Evolutionary conservation across 352 stramenopile species (phyloP).

Genomic region (Aphanomyces cochlioides): DNA sequence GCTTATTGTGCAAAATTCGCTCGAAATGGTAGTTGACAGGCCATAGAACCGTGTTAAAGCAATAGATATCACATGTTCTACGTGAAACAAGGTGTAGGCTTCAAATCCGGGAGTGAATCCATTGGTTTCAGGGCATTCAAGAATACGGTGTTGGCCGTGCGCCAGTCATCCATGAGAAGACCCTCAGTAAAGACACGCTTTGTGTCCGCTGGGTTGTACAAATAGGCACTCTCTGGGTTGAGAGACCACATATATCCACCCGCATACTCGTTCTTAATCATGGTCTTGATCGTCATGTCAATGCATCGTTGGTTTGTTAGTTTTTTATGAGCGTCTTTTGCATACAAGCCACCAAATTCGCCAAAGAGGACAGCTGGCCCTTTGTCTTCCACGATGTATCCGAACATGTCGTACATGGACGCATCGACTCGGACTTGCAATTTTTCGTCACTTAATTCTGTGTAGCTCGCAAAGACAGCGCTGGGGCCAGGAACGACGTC

Average conservation of each 20-base stretch:
- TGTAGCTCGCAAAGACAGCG: slow-evolving; percentile 40
- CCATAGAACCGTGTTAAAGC: too few relatives aligned
- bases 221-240: slow-evolving; percentile 68
- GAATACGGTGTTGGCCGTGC: slow-evolving; percentile 60
- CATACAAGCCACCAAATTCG: slow-evolving; percentile 60
- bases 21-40: too few relatives aligned
- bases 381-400: slow-evolving; percentile 47
- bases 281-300: slow-evolving; percentile 55
- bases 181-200: slow-evolving; percentile 59
- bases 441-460: slow-evolving; percentile 54
- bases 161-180: slow-evolving; percentile 58
- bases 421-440: slow-evolving; percentile 45
- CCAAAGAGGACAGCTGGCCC: slow-evolving; percentile 35
- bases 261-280: slow-evolving; percentile 45
- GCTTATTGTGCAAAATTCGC: too few relatives aligned
- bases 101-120: slow-evolving; percentile 52
- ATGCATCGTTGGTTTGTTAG: slow-evolving; percentile 58
- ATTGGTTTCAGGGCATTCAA: slow-evolving; percentile 52
- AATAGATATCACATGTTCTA: too few relatives aligned
- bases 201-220: slow-evolving; percentile 59
- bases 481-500: slow-evolving; percentile 41
- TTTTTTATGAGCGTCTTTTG: slow-evolving; percentile 44
- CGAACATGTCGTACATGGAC: slow-evolving; percentile 80
- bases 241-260: slow-evolving; percentile 74
- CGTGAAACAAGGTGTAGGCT: slow-evolving; percentile 58